Base-by-base conservation (phyloP, 495 filamentous ascomycete species). In the Aspergillus baeticus region DNA sequence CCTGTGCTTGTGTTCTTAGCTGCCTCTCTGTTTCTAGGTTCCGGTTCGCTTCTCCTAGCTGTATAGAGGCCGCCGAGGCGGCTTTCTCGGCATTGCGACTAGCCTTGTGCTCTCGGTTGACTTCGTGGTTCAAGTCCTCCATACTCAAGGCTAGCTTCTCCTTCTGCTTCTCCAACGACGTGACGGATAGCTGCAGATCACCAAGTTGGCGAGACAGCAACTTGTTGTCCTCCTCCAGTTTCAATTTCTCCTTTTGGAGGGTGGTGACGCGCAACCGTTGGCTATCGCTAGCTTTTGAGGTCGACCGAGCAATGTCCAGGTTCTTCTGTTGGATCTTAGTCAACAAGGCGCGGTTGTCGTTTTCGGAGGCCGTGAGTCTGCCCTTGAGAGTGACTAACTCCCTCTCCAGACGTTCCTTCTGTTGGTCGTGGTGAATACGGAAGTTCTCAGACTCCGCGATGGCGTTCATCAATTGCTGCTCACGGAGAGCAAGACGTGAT, bases 271-370 rank as follows among this genome's bases (percentile, higher is more conserved):
- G 87, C n/a, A 85, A 80, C 17, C 92, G 84, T 41, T 93, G 90
- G 53, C 83, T 88, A 54, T 98, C 94, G 51, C 83, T 90, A 23
- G 90, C 94, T 54, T 84, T 86, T 3, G 93, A 95, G 57, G 83
- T 90, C 5, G 94, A 93, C 37, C 95, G 81, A 26, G 92, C 93
- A 66, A 98, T 94, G 66, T 98, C 94, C 7, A 98, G 84, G 41
- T 95, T 95, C 80, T 98, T 98, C 63, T 97, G 93, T 61, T 98
- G 94, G 10, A 98, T 80, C 70, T 98, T 98, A 67, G 96, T 98
- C 44, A 98, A 79, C 0, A 98, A 77, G 34, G 92, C 86, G n/a
- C 90, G 87, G 63, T 98, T 98, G 72, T 98, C 94, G 64, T 98
- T 97, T 64, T 98, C 94, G 0, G 94, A 98, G 26, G 94, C 94